phyloP scores from a whole-genome alignment of 306 rosid species.

The Rubus parviflorus region DNA sequence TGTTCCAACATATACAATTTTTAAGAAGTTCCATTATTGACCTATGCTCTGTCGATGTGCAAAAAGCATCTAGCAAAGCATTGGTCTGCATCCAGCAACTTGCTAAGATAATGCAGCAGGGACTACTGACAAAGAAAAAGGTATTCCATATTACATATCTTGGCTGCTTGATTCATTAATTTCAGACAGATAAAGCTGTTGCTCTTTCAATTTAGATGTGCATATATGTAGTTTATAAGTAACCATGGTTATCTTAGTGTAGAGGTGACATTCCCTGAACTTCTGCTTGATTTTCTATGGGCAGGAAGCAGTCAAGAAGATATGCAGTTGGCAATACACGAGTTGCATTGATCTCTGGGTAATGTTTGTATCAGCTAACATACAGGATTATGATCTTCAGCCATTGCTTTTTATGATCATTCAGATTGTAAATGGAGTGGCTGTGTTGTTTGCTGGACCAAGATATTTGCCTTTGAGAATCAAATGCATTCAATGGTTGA shows the following conservation, averaged over 20 bases:
- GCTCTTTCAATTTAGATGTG: slow-evolving; percentile 5
- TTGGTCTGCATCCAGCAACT: slow-evolving; percentile 52
- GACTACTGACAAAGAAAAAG: slow-evolving; percentile 60
- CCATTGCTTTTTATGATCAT: slow-evolving; percentile 53
- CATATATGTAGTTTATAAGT: neutral
- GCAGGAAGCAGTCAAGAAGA: slow-evolving; percentile 80
- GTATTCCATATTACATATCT: slow-evolving; percentile 39
- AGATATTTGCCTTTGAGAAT: slow-evolving; percentile 92
- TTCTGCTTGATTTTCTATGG: slow-evolving; percentile 27
- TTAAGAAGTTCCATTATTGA: slow-evolving; percentile 77
- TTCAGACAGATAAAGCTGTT: neutral
- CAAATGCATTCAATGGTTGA: slow-evolving; percentile 85
- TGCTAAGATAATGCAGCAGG: slow-evolving; percentile 69
- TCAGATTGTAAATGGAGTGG: slow-evolving; percentile 81
- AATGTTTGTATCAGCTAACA: slow-evolving; percentile 51
- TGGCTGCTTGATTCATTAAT: slow-evolving; percentile 17
- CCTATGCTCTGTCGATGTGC: slow-evolving; percentile 74
- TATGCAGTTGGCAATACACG: slow-evolving; percentile 73
- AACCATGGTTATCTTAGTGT: neutral
- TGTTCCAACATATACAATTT: slow-evolving; percentile 53
- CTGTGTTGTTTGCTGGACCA: slow-evolving; percentile 77
- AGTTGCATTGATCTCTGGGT: slow-evolving; percentile 92
- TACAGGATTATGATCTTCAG: slow-evolving; percentile 70
- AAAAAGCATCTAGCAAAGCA: slow-evolving; percentile 67
- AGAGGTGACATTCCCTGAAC: slow-evolving; percentile 23